These are phyloP conservation scores for Eucalyptus erythrocorys DNA, from an alignment of 345 rosid species.

Conservation along the genomic window DNA sequence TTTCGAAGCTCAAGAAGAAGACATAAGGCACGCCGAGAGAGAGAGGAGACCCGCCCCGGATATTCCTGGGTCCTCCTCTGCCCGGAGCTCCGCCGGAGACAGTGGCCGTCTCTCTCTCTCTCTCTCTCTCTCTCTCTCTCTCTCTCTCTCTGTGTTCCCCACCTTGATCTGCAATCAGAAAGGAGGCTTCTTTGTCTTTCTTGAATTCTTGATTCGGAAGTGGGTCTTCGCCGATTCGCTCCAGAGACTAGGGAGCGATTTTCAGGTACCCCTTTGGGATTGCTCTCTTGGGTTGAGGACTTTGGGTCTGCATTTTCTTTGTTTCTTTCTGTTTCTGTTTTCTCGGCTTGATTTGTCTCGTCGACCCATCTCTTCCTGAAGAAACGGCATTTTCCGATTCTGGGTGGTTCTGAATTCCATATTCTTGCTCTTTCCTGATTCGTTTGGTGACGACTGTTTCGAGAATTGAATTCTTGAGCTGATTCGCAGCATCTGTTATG, in stretches of 20 bases:
- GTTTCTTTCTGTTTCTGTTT: neutral
- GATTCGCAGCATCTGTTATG: neutral
- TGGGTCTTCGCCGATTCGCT: conserved; percentile 9
- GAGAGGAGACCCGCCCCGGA: neutral
- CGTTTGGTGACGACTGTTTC: neutral
- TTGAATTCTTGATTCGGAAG: conserved; percentile 31
- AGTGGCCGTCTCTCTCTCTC: neutral
- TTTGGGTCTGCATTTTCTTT: neutral
- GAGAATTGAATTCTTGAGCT: neutral
- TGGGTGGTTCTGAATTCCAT: neutral
- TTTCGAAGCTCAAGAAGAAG: neutral
- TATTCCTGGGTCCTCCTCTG: neutral
- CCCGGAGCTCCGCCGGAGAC: neutral
- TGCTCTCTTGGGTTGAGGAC: neutral
- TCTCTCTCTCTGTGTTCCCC: neutral
- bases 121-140: neutral
- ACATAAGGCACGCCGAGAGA: neutral
- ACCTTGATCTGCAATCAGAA: neutral
- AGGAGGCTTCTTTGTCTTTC: conserved; percentile 5
- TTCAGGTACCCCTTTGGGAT: neutral
- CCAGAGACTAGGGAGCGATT: neutral
- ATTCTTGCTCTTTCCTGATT: neutral
- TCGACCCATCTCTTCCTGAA: neutral
- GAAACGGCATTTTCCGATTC: neutral
- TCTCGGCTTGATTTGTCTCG: neutral